Conservation (phyloP, 257 asterid genomes). For the Striga asiatica region DNA sequence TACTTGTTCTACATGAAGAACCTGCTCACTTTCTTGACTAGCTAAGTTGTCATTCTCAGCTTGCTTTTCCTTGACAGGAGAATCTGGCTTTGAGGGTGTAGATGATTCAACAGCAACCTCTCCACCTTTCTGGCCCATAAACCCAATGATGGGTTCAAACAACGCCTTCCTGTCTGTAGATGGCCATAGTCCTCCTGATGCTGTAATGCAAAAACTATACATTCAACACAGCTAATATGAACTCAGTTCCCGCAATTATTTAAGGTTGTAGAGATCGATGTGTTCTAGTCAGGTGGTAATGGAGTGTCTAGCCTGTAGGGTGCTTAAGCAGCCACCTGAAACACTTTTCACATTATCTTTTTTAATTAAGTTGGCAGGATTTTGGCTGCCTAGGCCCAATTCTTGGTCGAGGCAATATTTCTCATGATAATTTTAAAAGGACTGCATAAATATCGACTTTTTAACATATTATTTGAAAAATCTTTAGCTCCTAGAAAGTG, state of each 20-base stretch:
- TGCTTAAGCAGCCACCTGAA: too few relatives aligned
- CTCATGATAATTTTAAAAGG: too few relatives aligned
- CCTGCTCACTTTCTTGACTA: constrained; percentile 18
- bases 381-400: too few relatives aligned
- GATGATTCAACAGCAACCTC: constrained; percentile 29
- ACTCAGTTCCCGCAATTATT: background rate
- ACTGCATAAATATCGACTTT: background rate
- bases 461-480: background rate
- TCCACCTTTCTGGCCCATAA: constrained; percentile 60
- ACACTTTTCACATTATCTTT: too few relatives aligned
- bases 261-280: too few relatives aligned
- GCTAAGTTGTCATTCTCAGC: constrained; percentile 23
- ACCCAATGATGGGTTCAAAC: constrained; percentile 59
- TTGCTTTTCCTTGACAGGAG: constrained; percentile 27
- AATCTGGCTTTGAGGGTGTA: constrained; percentile 22
- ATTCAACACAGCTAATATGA: background rate
- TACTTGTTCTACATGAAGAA: constrained; percentile 23
- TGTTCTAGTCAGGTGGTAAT: too few relatives aligned
- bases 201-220: constrained; percentile 25
- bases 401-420: too few relatives aligned
- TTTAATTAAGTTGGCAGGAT: too few relatives aligned
- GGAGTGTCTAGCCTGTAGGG: too few relatives aligned
- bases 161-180: constrained; percentile 40
- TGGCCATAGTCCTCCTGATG: constrained; percentile 68
- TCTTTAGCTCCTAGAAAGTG: background rate